Evolutionary conservation across 805 yeast species (phyloP), one percentile per base, ranked within the genome.

Genomic region (Wickerhamiella domercqiae): DNA sequence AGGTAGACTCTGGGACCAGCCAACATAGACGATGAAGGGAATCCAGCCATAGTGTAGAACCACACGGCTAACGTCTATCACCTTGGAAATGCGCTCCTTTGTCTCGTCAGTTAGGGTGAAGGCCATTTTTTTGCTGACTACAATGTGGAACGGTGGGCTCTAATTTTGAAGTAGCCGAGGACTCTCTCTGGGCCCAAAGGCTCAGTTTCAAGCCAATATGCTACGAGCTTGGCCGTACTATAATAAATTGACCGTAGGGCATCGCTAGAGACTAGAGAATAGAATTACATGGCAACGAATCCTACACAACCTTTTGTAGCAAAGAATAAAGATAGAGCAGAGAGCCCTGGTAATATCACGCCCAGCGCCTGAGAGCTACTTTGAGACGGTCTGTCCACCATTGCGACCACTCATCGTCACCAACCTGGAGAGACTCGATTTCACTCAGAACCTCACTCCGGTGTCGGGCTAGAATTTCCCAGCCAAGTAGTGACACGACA

Each of bases 11-110:
- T 81, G 73, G 40, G 71, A 59, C 84, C 84, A 78, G 34, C 90
- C 98, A 51, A 90, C 66, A 67, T 90, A 90, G 55, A 90, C 67
- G 47, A 90, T 77, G 56, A 90, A 79, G 40, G 98, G 98, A 52
- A 90, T 77, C 82, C 94, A 90, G 34, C 97, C 96, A 62, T 84
- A 90, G 63, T 93, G 98, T 41, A 87, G 80, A 53, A 78, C 70
- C 37, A 82, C 79, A 57, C 83, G 81, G 47, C 94, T 75, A 51
- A 82, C 67, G 50, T 80, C 93, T 49, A 84, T 64, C 46, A 86
- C 64, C 59, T 77, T 82, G 57, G 76, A 63, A 60, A 90, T 71
- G 64, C 97, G 83, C 66, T 90, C 98, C 48, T 55, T 61, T 24
- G 66, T 52, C 46, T 62, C 65, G 50, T 62, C 65, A 22, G 62